Evolutionary conservation across 371 early-diverging fungal species (phyloP).

Genomic region (Saksenaea oblongispora): DNA sequence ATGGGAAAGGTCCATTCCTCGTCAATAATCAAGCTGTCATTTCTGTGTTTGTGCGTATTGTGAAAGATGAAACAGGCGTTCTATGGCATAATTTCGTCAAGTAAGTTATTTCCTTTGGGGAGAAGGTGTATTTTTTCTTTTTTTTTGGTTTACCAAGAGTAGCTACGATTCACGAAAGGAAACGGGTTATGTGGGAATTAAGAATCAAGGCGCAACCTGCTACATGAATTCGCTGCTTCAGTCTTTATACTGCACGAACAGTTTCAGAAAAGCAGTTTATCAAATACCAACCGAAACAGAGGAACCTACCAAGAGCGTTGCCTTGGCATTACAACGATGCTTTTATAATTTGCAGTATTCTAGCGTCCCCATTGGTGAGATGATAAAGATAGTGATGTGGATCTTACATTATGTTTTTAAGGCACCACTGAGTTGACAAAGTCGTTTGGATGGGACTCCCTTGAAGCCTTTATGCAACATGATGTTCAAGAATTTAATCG

Average conservation of each 20-base stretch:
- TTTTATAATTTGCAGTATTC: conserved; percentile 89
- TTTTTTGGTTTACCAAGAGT: conserved; percentile 7
- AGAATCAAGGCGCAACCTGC: conserved; percentile 99
- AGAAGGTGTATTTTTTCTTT: neutral
- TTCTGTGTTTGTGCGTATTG: conserved; percentile 77
- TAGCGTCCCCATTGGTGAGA: conserved; percentile 62
- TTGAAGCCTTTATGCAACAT: conserved; percentile 95
- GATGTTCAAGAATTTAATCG: conserved; percentile 98
- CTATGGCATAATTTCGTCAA: conserved; percentile 92
- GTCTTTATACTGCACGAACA: conserved; percentile 94
- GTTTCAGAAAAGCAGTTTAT: conserved; percentile 89
- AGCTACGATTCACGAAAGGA: conserved; percentile 86
- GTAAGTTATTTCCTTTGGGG: conserved; percentile 39
- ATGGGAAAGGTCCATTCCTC: conserved; percentile 56
- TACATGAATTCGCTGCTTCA: conserved; percentile 99
- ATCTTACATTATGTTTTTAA: conserved; percentile 4
- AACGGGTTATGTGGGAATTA: conserved; percentile 94
- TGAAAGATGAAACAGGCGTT: conserved; percentile 89
- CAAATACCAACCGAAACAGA: conserved; percentile 90
- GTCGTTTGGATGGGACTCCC: conserved; percentile 96
- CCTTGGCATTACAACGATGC: conserved; percentile 92
- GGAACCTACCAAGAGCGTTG: conserved; percentile 80
- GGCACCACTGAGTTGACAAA: conserved; percentile 93
- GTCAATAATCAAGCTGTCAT: conserved; percentile 69
- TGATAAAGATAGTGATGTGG: neutral